These are phyloP conservation scores for Candida sanyiensis DNA, from an alignment of 805 yeast genomes.

Conservation along the genomic window DNA sequence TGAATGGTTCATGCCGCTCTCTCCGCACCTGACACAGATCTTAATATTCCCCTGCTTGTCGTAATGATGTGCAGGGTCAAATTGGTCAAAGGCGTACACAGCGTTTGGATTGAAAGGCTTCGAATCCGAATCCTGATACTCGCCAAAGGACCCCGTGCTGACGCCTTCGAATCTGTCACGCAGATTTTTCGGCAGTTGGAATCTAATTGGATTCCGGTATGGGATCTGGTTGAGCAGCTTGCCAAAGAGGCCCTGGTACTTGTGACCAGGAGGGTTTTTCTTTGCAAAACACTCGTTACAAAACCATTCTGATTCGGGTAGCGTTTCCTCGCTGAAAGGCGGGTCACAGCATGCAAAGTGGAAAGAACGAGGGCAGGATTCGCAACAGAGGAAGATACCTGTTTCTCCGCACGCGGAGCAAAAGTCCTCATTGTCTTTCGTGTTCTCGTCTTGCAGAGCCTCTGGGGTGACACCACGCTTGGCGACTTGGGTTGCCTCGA, in stretches of 20 bases:
- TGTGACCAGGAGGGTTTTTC: constrained; percentile 30
- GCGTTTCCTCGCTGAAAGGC: constrained; percentile 64
- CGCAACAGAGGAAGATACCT: constrained; percentile 91
- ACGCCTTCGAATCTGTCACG: constrained; percentile 74
- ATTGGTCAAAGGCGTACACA: constrained; percentile 43
- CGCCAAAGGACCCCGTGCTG: constrained; percentile 59
- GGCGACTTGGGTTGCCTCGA: constrained; percentile 24
- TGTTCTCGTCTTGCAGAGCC: constrained; percentile 24
- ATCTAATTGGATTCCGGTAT: constrained; percentile 58
- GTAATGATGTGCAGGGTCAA: constrained; percentile 56
- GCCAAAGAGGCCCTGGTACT: constrained; percentile 38
- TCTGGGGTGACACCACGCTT: constrained; percentile 27
- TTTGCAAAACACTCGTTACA: constrained; percentile 69
- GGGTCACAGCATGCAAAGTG: constrained; percentile 91
- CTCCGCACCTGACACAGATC: constrained; percentile 71
- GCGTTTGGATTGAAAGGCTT: constrained; percentile 39
- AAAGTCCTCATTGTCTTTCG: constrained; percentile 69
- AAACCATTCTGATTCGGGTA: constrained; percentile 89
- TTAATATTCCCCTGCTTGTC: constrained; percentile 65
- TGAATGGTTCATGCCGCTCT: constrained; percentile 49
- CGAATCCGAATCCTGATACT: constrained; percentile 60
- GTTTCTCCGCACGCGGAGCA: constrained; percentile 88
- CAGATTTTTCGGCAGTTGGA: constrained; percentile 59
- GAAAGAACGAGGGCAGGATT: constrained; percentile 85
- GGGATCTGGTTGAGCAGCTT: constrained; percentile 55